Base-by-base conservation (phyloP, 2,329 filamentous ascomycete species). In the Ophiostoma montium region DNA sequence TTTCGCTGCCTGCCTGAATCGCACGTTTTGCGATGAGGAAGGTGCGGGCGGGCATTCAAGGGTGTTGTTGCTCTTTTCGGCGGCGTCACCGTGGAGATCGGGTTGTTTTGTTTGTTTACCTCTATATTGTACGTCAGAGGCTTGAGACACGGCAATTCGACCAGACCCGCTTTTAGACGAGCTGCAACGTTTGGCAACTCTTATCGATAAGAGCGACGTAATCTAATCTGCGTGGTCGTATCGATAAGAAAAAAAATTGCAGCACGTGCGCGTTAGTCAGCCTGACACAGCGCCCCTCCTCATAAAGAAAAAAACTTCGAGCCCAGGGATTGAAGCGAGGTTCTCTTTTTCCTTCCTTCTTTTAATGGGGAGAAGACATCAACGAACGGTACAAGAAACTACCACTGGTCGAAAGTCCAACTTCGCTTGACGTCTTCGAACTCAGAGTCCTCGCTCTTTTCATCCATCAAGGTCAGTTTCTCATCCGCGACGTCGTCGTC, bases 341-440 rank as follows among this genome's bases (percentile, higher is more conserved):
- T 52, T 47, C 46, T 38, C 48, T 39, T 55, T 57, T 57, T 55
- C 50, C 53, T 53, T 54, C 54, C 53, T 58, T 54, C 53, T 57
- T 57, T 54, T 48, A 56, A 57, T 58, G 57, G 57, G 57, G 56
- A 57, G 57, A 57, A 57, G 57, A 54, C 51, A 57, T 36, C 53
- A 52, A 41, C 52, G 54, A 57, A 57, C 46, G 53, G 54, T 57
- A 52, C 51, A 51, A 53, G 51, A 56, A 52, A 54, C 56, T 56
- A 50, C 50, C 48, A 57, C 52, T 53, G 52, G 52, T 53, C 52
- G 53, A 55, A 55, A 54, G 52, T 56, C 51, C 52, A 52, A 50
- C 19, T 52, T 56, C 53, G 52, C 50, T 55, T 44, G 56, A 52
- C 35, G 50, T 56, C 56, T 57, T 57, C 52, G 53, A 57, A 53